Evolutionary conservation across 805 yeast species (phyloP).

Genomic region (Wickerhamiella slavikovae): DNA sequence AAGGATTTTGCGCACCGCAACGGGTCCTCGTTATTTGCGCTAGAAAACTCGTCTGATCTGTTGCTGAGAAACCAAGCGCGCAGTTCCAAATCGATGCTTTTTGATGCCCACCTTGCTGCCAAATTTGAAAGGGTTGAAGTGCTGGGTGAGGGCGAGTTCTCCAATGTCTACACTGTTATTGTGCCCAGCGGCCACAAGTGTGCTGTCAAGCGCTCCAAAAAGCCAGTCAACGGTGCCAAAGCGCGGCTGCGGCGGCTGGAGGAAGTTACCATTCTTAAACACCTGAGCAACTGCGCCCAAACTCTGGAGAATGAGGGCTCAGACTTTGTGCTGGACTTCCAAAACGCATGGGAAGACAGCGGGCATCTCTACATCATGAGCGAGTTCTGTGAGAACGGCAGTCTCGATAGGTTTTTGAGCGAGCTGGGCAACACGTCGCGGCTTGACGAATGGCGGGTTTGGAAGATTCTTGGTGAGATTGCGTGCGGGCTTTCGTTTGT

Average conservation of each 20-base stretch:
- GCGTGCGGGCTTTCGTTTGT: slow-evolving; percentile 57
- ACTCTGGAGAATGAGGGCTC: slow-evolving; percentile 34
- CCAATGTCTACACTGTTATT: slow-evolving; percentile 59
- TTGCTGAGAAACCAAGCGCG: too few species aligned
- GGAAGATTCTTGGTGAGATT: slow-evolving; percentile 85
- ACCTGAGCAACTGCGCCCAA: slow-evolving; percentile 10
- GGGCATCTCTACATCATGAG: slow-evolving; percentile 76
- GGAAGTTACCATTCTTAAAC: slow-evolving; percentile 46
- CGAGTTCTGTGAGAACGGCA: slow-evolving; percentile 88
- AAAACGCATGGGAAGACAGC: slow-evolving; percentile 67
- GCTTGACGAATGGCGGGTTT: slow-evolving; percentile 89
- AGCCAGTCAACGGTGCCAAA: slow-evolving; percentile 35
- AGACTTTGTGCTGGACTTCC: slow-evolving; percentile 56
- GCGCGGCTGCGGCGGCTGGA: slow-evolving; percentile 44
- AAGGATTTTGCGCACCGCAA: too few species aligned
- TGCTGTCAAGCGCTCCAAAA: slow-evolving; percentile 76
- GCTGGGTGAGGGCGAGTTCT: slow-evolving; percentile 76
- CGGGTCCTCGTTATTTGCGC: too few species aligned
- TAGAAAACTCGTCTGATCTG: too few species aligned
- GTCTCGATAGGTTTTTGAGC: slow-evolving; percentile 56
- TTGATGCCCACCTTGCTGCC: slow-evolving; percentile 18
- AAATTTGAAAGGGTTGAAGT: slow-evolving; percentile 46
- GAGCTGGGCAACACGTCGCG: slow-evolving; percentile 58
- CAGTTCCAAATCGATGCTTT: slow-evolving; percentile 1
- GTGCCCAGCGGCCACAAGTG: slow-evolving; percentile 33